A percentile compares a stretch with the other conserved stretches of the same genome.
Conservation (phyloP, 371 early-diverging fungal genomes). For the Rhizopus sp. region DNA sequence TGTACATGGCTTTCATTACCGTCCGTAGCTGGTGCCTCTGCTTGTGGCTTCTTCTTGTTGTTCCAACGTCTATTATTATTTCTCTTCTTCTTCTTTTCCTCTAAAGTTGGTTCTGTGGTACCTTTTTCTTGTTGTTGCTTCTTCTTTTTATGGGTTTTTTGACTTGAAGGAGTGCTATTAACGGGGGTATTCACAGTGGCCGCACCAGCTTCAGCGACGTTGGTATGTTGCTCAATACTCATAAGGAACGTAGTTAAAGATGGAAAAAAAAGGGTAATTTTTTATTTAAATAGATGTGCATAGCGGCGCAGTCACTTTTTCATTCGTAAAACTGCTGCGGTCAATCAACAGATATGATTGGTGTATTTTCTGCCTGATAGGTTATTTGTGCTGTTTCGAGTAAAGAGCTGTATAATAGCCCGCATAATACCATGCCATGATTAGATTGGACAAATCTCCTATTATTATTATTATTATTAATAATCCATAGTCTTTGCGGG, state of each 20-base stretch:
- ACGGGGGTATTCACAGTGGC: background rate
- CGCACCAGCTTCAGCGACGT: background rate
- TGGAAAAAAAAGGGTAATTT: too few species aligned
- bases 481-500: background rate
- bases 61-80: slow-evolving; percentile 11
- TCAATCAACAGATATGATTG: too few species aligned
- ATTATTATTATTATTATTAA: too few species aligned
- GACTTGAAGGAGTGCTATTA: background rate
- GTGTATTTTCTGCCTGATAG: too few species aligned
- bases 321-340: too few species aligned
- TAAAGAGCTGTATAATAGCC: slow-evolving; percentile 79
- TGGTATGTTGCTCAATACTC: background rate
- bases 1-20: background rate
- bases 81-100: slow-evolving; percentile 8
- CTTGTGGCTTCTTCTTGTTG: slow-evolving; percentile 16
- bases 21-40: slow-evolving; percentile 8
- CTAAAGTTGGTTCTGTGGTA: background rate
- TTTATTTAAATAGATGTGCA: too few species aligned
- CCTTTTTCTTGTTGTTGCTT: too few species aligned
- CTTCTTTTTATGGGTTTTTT: background rate
- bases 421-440: slow-evolving; percentile 80
- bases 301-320: too few species aligned
- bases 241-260: too few species aligned
- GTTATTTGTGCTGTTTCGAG: background rate
- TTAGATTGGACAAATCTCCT: slow-evolving; percentile 44